Percentiles rank a stretch among this genome's conserved stretches.
Evolutionary conservation across 768 basidiomycete genomes (phyloP).

Genomic region (Kwoniella dendrophila): DNA sequence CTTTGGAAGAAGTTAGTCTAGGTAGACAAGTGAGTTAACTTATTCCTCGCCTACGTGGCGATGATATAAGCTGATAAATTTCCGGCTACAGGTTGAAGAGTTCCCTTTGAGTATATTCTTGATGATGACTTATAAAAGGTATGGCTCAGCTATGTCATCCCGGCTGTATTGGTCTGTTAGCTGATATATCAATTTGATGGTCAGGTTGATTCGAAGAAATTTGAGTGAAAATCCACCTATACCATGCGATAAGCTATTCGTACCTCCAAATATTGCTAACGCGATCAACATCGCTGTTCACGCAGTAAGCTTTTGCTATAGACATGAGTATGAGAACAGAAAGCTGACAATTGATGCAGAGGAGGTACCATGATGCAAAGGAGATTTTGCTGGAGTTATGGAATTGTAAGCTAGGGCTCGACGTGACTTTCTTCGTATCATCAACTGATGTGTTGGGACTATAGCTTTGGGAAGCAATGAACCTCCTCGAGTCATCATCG

Average conservation of each 20-base stretch:
- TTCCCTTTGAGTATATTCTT: slow-evolving; percentile 53
- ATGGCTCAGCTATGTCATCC: slow-evolving; percentile 10
- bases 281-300: slow-evolving; percentile 55
- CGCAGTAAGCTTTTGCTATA: slow-evolving; percentile 32
- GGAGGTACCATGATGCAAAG: slow-evolving; percentile 40
- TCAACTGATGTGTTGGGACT: not conserved
- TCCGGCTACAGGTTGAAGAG: slow-evolving; percentile 34
- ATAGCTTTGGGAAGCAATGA: slow-evolving; percentile 44
- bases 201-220: slow-evolving; percentile 39
- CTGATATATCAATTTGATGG: slow-evolving; percentile 1
- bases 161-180: not conserved
- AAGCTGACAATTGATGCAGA: not conserved
- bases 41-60: not conserved
- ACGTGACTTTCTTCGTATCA: not conserved
- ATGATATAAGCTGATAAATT: not conserved
- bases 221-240: slow-evolving; percentile 39
- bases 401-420: slow-evolving; percentile 41
- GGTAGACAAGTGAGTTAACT: slow-evolving; percentile 42
- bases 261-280: slow-evolving; percentile 52
- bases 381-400: slow-evolving; percentile 53
- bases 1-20: slow-evolving; percentile 49
- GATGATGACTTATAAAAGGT: slow-evolving; percentile 55
- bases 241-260: slow-evolving; percentile 54
- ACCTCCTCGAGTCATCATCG: slow-evolving; percentile 53
- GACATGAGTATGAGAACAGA: not conserved